Evolutionary conservation across 2,329 filamentous ascomycete genomes (phyloP).

Genomic region (Penicillium janthinellum): DNA sequence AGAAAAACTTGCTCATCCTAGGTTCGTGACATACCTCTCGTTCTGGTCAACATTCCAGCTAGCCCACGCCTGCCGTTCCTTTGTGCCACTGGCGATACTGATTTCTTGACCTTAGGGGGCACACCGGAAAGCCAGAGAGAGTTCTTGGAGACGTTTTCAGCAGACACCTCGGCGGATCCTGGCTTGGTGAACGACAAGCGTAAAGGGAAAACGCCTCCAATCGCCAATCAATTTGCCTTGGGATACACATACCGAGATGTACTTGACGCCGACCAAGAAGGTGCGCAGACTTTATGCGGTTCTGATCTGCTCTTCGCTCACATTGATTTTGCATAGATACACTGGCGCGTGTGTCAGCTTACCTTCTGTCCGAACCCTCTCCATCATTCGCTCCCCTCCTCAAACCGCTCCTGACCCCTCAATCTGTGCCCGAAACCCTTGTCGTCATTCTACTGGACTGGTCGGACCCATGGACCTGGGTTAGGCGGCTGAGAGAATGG

Average conservation of each 20-base stretch:
- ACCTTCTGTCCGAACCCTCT: constrained; percentile 83
- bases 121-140: constrained; percentile 81
- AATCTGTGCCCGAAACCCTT: constrained; percentile 81
- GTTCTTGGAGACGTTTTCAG: constrained; percentile 67
- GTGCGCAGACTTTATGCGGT: constrained; percentile 47
- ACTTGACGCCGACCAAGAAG: constrained; percentile 89
- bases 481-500: constrained; percentile 87
- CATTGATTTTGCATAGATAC: constrained; percentile 62
- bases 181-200: constrained; percentile 49
- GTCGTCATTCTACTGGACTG: constrained; percentile 93
- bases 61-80: constrained; percentile 5
- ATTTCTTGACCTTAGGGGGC: constrained; percentile 61
- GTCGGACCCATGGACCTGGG: constrained; percentile 91
- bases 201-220: constrained; percentile 65
- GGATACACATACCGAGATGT: constrained; percentile 97
- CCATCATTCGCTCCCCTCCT: constrained; percentile 80
- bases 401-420: constrained; percentile 78
- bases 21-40: constrained; percentile 54
- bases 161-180: constrained; percentile 44
- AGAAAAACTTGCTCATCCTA: constrained; percentile 87
- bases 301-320: neutral
- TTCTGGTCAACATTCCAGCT: constrained; percentile 1
- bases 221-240: constrained; percentile 89
- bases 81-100: constrained; percentile 16
- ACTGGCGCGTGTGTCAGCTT: constrained; percentile 83